These are phyloP conservation scores for Takakia lepidozioides DNA, from an alignment of 225 moss, liverwort and hornwort species.

Conservation along the genomic window DNA sequence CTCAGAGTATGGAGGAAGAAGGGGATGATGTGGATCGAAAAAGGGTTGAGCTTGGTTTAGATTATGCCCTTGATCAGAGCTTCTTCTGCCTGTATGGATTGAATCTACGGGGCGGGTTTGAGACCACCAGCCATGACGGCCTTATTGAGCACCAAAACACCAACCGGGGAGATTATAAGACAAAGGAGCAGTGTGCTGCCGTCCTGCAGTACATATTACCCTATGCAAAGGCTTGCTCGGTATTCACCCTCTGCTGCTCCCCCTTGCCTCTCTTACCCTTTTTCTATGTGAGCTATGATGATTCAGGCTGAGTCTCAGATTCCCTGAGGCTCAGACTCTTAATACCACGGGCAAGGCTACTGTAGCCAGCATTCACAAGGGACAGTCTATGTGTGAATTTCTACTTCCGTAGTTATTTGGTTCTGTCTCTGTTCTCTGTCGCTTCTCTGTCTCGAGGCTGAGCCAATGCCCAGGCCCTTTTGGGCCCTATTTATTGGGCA, in stretches of 20 bases:
- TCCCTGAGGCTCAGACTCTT: no score
- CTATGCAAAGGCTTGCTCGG: slow-evolving; percentile 90
- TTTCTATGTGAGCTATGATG: no score
- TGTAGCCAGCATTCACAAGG: no score
- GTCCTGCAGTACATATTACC: slow-evolving; percentile 94
- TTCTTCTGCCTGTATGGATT: slow-evolving; percentile 97
- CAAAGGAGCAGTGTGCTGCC: slow-evolving; percentile 90
- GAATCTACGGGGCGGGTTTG: slow-evolving; percentile 83
- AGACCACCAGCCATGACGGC: slow-evolving; percentile 69
- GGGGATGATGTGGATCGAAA: slow-evolving; percentile 42
- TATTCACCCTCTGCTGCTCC: slow-evolving; percentile 25
- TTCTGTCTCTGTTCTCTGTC: no score
- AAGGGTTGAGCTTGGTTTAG: slow-evolving; percentile 73
- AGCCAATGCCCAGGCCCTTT: no score
- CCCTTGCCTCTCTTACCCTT: no score
- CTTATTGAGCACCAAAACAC: slow-evolving; percentile 91
- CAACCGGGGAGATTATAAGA: slow-evolving; percentile 90
- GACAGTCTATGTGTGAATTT: no score
- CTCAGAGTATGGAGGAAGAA: slow-evolving; percentile 35
- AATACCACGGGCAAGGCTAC: no score
- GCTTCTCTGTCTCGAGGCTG: no score
- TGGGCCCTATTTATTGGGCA: no score
- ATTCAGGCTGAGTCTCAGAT: no score
- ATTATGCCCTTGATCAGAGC: slow-evolving; percentile 87
- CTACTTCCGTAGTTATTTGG: no score